These are phyloP conservation scores for Hordeum vulgare DNA, from an alignment of 176 grass and related monocot species.

Conservation along the genomic window DNA sequence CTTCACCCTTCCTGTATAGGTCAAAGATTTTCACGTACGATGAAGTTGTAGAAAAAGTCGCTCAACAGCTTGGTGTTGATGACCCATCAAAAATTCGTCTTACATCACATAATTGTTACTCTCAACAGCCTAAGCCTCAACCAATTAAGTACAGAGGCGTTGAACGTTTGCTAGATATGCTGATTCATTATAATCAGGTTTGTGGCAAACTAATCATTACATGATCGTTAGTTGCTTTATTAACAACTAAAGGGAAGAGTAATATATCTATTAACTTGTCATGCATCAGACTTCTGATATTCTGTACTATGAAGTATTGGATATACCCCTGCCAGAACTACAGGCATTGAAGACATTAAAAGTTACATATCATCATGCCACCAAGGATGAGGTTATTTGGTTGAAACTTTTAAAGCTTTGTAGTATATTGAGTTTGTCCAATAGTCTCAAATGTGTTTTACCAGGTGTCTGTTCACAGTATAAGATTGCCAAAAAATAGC, in stretches of 20 bases:
- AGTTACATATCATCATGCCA: conserved; percentile 87
- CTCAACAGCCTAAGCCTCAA: conserved; percentile 97
- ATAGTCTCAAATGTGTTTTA: conserved; percentile 22
- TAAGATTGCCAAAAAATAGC: conserved; percentile 93
- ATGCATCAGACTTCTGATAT: conserved; percentile 89
- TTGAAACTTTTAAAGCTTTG: neutral
- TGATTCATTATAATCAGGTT: conserved; percentile 99
- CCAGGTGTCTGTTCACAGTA: conserved; percentile 88
- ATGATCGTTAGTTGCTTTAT: neutral
- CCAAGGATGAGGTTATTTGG: conserved; percentile 79
- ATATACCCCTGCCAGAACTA: conserved; percentile 96
- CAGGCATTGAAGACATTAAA: conserved; percentile 94
- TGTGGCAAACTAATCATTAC: conserved; percentile 1
- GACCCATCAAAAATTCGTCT: conserved; percentile 96
- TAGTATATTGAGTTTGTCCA: neutral
- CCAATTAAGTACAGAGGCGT: conserved; percentile 92
- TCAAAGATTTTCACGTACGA: conserved; percentile 90
- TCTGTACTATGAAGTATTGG: conserved; percentile 97
- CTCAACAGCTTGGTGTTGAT: conserved; percentile 72
- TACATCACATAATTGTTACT: conserved; percentile 98
- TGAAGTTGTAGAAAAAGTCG: conserved; percentile 96
- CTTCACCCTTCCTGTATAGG: conserved; percentile 36
- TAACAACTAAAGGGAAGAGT: neutral
- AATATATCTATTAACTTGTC: conserved; percentile 22
- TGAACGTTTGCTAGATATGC: conserved; percentile 84